Evolutionary conservation across 331 rosid species (phyloP).

Genomic region (Ulmus americana): DNA sequence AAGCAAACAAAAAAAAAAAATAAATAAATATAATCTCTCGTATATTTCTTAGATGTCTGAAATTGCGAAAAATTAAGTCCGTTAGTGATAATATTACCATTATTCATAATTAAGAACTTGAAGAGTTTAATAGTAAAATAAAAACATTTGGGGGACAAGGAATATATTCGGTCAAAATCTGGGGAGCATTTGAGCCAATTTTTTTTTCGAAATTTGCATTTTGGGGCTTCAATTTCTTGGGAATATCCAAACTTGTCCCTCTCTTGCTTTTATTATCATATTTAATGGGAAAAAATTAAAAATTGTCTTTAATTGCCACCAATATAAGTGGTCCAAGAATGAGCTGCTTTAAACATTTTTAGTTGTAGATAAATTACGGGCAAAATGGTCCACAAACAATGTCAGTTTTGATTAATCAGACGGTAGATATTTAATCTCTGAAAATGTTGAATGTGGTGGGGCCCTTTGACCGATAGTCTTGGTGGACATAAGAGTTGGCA

Average conservation of each 20-base stretch:
- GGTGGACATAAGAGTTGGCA: slow-evolving; percentile 18
- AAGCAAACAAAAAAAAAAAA: too few relatives aligned
- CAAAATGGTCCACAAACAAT: slow-evolving; percentile 17
- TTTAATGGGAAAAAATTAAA: slow-evolving; percentile 3
- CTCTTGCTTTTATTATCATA: neutral
- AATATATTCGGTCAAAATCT: too few relatives aligned
- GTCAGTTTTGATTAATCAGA: slow-evolving; percentile 15
- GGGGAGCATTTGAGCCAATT: too few relatives aligned
- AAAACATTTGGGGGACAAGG: too few relatives aligned
- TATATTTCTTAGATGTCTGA: too few relatives aligned
- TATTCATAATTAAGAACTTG: too few relatives aligned
- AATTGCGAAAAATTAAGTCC: too few relatives aligned
- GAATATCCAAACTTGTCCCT: slow-evolving; percentile 18
- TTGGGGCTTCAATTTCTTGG: slow-evolving; percentile 19
- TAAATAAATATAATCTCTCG: too few relatives aligned
- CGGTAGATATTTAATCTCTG: slow-evolving; percentile 22
- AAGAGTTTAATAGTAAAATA: too few relatives aligned
- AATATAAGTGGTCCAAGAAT: slow-evolving; percentile 20
- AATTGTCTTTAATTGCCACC: neutral
- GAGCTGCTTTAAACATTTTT: slow-evolving; percentile 5
- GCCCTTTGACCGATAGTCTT: slow-evolving; percentile 6
- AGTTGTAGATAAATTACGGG: slow-evolving; percentile 12
- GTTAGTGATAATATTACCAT: too few relatives aligned
- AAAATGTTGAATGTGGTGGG: slow-evolving; percentile 16
- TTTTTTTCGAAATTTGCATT: slow-evolving; percentile 16